Base-by-base conservation (phyloP, 2,329 filamentous ascomycete genomes). In the Ampelomyces quisqualis region DNA sequence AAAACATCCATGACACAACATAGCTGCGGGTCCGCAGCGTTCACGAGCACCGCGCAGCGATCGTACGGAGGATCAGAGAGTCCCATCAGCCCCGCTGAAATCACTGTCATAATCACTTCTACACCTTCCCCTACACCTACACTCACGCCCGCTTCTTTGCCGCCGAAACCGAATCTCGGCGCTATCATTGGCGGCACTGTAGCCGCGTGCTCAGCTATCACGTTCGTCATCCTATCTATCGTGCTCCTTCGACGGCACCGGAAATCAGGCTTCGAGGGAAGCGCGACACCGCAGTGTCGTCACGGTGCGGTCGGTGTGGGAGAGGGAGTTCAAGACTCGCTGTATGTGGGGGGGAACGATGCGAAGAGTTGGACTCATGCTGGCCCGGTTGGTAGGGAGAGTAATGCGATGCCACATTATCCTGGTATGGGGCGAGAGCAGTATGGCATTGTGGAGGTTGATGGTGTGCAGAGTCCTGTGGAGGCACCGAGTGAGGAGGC, bases 141-240 rank as follows among this genome's bases (percentile, higher is more conserved):
- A 5, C 23, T 34, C 1, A 29, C 27, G 4, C 14, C 29, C 15
- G 21, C 42, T 3, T 21, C 27, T 24, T 5, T 5, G 3, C 30
- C 43, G 13, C 31, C 50, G 3, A 52, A 49, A 20, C 48, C 49
- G 3, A 44, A 47, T 28, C 34, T 65, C 7, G 62, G 51, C n/a
- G 55, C 57, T 8, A 67, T 68, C 11, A 51, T 64, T 7, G 64
- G 65, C 34, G 62, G 61, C 19, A 64, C 62, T 4, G 39, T 68
- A 6, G 62, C 61, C 22, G 64, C 57, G 1, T 51, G 64, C 22
- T 43, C 51, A 7, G 51, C 58, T 21, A 9, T 66, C 20, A 57
- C 47, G 17, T 51, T 57, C 30, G 43, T 65, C 29, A 45, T 49
- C 4, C 44, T 61, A 13, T 43, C 39, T 15, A 40, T 55, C 20